Evolutionary conservation across 371 early-diverging fungal species (phyloP).

Genomic region (Chytridium lagenaria): DNA sequence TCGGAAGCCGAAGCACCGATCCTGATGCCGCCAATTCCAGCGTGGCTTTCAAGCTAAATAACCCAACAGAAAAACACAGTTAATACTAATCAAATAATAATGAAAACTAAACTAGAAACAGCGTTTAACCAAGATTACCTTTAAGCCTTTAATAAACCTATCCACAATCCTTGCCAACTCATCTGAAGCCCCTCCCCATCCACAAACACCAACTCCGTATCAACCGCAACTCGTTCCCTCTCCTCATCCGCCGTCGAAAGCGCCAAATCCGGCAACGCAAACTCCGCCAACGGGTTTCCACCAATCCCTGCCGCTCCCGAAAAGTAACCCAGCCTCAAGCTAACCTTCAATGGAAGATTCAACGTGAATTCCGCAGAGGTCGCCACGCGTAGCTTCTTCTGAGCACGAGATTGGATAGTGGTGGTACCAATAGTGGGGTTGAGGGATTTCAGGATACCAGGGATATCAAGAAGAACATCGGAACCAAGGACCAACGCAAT

Average conservation of each 20-base stretch:
- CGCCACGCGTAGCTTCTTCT: neutral
- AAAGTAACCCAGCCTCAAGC: conserved; percentile 25
- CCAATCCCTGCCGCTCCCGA: conserved; percentile 12
- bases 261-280: conserved; percentile 5
- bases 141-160: conserved; percentile 25
- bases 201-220: conserved; percentile 25
- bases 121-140: conserved; percentile 2
- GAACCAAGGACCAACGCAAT: conserved; percentile 22
- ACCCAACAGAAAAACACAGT: neutral
- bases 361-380: conserved; percentile 28
- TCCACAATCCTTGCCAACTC: conserved; percentile 26
- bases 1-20: conserved; percentile 31
- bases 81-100: neutral
- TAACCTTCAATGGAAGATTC: conserved; percentile 28
- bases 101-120: neutral
- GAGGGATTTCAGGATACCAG: neutral
- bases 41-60: neutral
- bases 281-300: conserved; percentile 5
- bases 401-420: conserved; percentile 18
- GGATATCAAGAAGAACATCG: neutral
- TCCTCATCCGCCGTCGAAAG: neutral
- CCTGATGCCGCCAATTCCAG: conserved; percentile 13
- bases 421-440: conserved; percentile 24
- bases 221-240: neutral
- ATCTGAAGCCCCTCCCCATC: conserved; percentile 32